phyloP scores from a whole-genome alignment of 2,329 filamentous ascomycete genomes.

The Calonectria pseudoturangicola region DNA sequence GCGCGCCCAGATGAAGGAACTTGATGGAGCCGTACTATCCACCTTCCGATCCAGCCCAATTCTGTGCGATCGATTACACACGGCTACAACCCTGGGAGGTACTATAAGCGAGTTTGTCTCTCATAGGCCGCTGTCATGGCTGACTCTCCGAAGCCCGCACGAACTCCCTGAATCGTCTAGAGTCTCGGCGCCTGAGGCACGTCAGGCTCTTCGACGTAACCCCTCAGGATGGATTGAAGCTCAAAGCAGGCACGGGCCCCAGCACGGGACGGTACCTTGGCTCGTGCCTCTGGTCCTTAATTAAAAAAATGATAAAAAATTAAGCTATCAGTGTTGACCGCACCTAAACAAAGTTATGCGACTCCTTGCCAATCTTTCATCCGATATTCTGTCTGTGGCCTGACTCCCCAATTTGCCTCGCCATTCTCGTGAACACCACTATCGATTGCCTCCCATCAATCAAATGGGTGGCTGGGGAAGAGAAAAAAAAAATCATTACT shows the following conservation, averaged over 20 bases:
- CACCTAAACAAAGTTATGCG: conserved; percentile 32
- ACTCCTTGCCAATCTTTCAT: conserved; percentile 42
- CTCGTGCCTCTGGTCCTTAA: conserved; percentile 29
- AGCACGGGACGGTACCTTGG: conserved; percentile 18
- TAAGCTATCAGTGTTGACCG: conserved; percentile 34
- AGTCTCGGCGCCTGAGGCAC: conserved; percentile 14
- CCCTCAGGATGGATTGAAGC: background rate
- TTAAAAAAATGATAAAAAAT: conserved; percentile 18
- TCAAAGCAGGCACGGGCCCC: background rate
- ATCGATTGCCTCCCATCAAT: conserved; percentile 45
- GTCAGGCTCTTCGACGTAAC: conserved; percentile 20
- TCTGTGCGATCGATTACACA: conserved; percentile 28
- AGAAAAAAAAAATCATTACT: background rate
- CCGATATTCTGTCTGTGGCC: conserved; percentile 43
- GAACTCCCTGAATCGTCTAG: conserved; percentile 24
- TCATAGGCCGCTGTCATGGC: conserved; percentile 17
- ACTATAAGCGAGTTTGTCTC: conserved; percentile 26
- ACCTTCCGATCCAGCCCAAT: conserved; percentile 23
- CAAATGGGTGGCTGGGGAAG: conserved; percentile 52
- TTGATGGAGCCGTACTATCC: conserved; percentile 29
- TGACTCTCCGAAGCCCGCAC: conserved; percentile 27
- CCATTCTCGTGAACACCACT: conserved; percentile 44
- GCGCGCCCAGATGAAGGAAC: conserved; percentile 37
- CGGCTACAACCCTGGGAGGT: conserved; percentile 27
- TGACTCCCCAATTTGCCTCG: conserved; percentile 48